A percentile compares a stretch with the other conserved stretches of the same genome.
phyloP scores from a whole-genome alignment of 148 eudicot species.

The Beta vulgaris region DNA sequence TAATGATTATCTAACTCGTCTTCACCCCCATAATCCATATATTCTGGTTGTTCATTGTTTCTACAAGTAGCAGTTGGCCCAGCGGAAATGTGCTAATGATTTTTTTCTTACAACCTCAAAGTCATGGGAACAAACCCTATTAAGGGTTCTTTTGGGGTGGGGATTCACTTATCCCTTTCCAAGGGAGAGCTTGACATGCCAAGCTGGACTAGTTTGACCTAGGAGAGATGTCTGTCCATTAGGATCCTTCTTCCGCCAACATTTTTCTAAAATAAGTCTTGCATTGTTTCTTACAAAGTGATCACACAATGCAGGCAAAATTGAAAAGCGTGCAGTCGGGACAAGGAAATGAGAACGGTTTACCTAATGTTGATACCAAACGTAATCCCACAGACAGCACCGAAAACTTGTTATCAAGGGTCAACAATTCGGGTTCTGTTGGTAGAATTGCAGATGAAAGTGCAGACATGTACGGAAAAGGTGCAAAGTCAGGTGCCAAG shows the following conservation, averaged over 20 bases:
- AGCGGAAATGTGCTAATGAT: too few species aligned
- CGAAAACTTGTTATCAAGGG: conserved; percentile 76
- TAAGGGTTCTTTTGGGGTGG: too few species aligned
- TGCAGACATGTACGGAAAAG: conserved; percentile 41
- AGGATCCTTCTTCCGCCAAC: too few species aligned
- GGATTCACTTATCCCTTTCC: too few species aligned
- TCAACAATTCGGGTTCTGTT: conserved; percentile 54
- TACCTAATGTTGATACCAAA: conserved; percentile 27
- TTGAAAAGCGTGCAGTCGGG: conserved; percentile 37
- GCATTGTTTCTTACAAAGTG: conserved; percentile 12
- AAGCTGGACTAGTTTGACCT: too few species aligned
- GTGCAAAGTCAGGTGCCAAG: conserved; percentile 63
- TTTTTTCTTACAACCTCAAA: too few species aligned
- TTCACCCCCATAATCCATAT: background rate
- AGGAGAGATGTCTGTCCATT: too few species aligned
- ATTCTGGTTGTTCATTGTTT: too few species aligned
- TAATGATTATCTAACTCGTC: background rate
- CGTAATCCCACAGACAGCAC: conserved; percentile 49
- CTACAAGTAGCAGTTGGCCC: too few species aligned
- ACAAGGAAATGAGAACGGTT: conserved; percentile 30
- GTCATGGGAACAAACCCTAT: too few species aligned
- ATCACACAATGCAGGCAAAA: conserved; percentile 52
- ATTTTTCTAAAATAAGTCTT: too few species aligned
- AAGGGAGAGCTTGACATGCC: too few species aligned
- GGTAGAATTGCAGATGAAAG: conserved; percentile 45